Conservation (phyloP, 2,329 filamentous ascomycete species). For the Tetracladium maxilliforme region DNA sequence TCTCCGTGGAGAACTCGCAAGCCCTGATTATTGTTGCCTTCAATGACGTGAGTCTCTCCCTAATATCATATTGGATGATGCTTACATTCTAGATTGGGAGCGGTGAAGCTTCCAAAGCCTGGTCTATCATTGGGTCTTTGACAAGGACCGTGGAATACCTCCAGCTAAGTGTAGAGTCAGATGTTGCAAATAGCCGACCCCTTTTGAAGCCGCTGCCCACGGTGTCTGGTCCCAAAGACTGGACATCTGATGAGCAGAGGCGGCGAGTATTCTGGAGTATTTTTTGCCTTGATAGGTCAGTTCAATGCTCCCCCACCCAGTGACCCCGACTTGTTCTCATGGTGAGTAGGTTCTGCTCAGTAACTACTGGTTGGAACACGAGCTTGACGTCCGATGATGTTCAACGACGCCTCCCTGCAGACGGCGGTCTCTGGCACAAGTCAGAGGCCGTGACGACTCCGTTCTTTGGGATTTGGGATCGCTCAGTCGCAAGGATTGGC, state of each 20-base stretch:
- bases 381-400: conserved; percentile 15
- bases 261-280: conserved; percentile 16
- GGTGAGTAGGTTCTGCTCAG: conserved; percentile 10
- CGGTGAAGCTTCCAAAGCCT: conserved; percentile 10
- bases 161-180: conserved; percentile 5
- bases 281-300: conserved; percentile 16
- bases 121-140: conserved; percentile 15
- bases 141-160: conserved; percentile 15
- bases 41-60: conserved; percentile 7
- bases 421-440: conserved; percentile 12
- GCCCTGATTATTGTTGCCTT: conserved; percentile 10
- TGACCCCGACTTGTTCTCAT: conserved; percentile 1
- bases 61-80: background rate
- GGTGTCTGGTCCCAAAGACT: conserved; percentile 8
- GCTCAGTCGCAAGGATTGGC: conserved; percentile 13
- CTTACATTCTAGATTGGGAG: conserved; percentile 9
- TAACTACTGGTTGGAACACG: conserved; percentile 14
- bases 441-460: conserved; percentile 12
- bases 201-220: conserved; percentile 7
- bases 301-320: background rate
- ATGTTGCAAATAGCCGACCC: conserved; percentile 3
- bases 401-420: conserved; percentile 12
- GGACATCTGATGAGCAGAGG: conserved; percentile 14
- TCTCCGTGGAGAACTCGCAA: conserved; percentile 7
- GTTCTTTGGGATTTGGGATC: conserved; percentile 16